A percentile compares a stretch with the other conserved stretches of the same genome.
phyloP scores from a whole-genome alignment of 768 basidiomycete species.

The Heimioporus sp. region DNA sequence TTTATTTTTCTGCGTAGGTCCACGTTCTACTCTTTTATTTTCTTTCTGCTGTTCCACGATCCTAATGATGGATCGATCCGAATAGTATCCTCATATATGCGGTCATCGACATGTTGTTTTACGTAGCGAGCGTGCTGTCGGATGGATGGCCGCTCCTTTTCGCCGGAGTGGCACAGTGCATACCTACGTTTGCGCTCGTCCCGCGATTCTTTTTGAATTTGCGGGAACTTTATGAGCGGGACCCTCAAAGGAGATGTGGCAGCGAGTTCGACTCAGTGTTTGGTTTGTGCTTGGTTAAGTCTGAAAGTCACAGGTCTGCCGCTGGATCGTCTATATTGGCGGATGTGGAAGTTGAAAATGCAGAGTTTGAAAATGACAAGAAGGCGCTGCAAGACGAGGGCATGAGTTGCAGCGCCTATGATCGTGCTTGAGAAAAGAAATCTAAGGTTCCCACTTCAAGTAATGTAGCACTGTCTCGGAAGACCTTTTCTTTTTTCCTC shows the following conservation, averaged over 20 bases:
- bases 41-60: background rate
- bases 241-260: background rate
- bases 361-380: background rate
- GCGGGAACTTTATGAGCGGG: background rate
- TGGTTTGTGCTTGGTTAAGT: background rate
- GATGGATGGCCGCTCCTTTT: background rate
- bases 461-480: no score
- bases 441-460: no score
- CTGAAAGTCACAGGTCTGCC: background rate
- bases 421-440: no score
- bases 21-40: background rate
- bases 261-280: background rate
- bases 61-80: background rate
- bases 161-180: background rate
- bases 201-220: background rate
- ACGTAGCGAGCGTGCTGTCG: background rate
- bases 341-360: background rate
- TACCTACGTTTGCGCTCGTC: background rate
- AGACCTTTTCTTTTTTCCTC: no score
- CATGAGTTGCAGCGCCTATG: background rate
- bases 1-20: slow-evolving; percentile 1
- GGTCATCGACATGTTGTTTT: background rate
- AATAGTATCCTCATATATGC: background rate
- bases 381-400: background rate
- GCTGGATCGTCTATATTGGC: background rate